phyloP scores from a whole-genome alignment of 2,329 filamentous ascomycete species.

The Penicillium occitanis region DNA sequence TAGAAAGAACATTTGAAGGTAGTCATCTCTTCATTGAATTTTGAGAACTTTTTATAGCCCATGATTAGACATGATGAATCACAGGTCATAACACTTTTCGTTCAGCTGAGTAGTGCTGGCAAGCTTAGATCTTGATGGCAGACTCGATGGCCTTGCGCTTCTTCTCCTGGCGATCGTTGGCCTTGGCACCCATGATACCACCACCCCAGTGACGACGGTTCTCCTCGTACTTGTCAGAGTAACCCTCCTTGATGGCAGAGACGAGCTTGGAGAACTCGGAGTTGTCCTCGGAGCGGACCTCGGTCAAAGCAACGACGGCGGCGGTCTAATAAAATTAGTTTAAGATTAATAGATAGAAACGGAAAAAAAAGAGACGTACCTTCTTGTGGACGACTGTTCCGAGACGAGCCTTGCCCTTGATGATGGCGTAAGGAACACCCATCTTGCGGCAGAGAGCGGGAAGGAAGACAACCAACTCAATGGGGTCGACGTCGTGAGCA shows the following conservation, averaged over 20 bases:
- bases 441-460: constrained; percentile 99
- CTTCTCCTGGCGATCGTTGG: constrained; percentile 74
- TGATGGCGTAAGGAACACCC: constrained; percentile 97
- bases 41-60: constrained; percentile 16
- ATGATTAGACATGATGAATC: constrained; percentile 7
- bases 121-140: constrained; percentile 93
- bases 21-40: constrained; percentile 19
- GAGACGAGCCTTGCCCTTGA: constrained; percentile 99
- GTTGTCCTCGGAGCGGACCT: constrained; percentile 98
- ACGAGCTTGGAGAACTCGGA: constrained; percentile 95
- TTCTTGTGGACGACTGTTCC: constrained; percentile 99
- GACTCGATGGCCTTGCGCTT: constrained; percentile 89
- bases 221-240: constrained; percentile 93
- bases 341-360: not conserved
- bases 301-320: constrained; percentile 90
- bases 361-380: constrained; percentile 51
- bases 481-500: constrained; percentile 99
- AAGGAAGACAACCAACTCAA: constrained; percentile 98
- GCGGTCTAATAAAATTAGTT: constrained; percentile 64
- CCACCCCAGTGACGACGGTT: constrained; percentile 94
- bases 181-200: constrained; percentile 99
- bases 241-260: constrained; percentile 95
- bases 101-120: constrained; percentile 10
- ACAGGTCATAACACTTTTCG: constrained; percentile 13
- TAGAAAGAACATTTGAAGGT: constrained; percentile 13